Base-by-base conservation (phyloP, 768 basidiomycete genomes). In the Tephrocybe rancida region DNA sequence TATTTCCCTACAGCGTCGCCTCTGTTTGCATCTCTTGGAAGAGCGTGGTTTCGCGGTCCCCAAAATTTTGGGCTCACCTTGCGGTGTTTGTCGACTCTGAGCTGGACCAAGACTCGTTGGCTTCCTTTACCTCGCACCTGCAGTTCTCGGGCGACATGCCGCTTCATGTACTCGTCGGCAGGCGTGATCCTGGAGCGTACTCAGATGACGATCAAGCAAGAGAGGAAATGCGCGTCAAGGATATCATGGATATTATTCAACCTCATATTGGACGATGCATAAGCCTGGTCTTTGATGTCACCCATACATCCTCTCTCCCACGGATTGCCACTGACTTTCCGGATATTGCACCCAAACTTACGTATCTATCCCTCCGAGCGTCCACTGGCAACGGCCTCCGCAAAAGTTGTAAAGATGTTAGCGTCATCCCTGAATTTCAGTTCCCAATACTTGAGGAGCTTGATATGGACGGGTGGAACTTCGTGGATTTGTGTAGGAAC, bases 401-500 rank as follows among this genome's bases (percentile, higher is more conserved):
- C 29, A 7, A 24, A 7, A 38, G 26, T n/a, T 50, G 29, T 24
- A 25, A 38, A 3, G 24, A 41, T 38, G 48, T 24, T 14, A 30
- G 3, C 26, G 6, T 18, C 1, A 7, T 21, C 5, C 18, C 13
- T n/a, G 3, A 11, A n/a, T 42, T 41, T 19, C 48, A 18, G 27
- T 50, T 50, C 26, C 48, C 48, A 19, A 29, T 2, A 5, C 11
- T 41, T 2, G 8, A 18, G 11, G 37, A 30, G 25, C 25, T 50
- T 19, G 19, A 39, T 4, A 29, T 50, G 9, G 48, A 50, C 19
- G 48, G 48, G 37, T 50, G 48, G 38, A 50, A 50, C 39, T 50
- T 50, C 18, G 38, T 50, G 6, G 48, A 50, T 18, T 10, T 50
- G 3, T 16, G 18, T n/a, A 37, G 2, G 32, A 42, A 30, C 6